phyloP scores from a whole-genome alignment of 2,329 filamentous ascomycete species.

The Esteya vermicola region DNA sequence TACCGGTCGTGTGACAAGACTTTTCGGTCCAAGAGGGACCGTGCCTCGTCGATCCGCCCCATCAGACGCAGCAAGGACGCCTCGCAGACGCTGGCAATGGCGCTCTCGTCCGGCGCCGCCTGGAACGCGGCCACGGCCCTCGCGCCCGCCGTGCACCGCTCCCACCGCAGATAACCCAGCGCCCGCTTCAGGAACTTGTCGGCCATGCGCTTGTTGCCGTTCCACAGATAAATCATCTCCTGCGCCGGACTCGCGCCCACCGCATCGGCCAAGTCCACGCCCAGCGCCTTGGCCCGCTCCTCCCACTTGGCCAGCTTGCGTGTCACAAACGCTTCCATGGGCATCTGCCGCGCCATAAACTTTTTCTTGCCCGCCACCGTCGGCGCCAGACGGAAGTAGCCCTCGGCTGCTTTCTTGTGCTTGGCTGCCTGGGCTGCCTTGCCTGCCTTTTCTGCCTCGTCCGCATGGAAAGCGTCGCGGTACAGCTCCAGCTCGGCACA shows the following conservation, averaged over 20 bases:
- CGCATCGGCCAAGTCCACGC: slow-evolving; percentile 61
- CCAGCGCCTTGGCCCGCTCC: slow-evolving; percentile 52
- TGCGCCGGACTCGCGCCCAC: slow-evolving; percentile 67
- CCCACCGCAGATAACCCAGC: slow-evolving; percentile 48
- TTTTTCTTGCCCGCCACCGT: slow-evolving; percentile 69
- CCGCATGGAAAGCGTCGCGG: slow-evolving; percentile 38
- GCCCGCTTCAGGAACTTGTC: slow-evolving; percentile 48
- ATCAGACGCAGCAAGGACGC: slow-evolving; percentile 53
- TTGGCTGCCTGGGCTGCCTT: slow-evolving; percentile 23
- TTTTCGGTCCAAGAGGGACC: slow-evolving; percentile 45
- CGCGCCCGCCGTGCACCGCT: slow-evolving; percentile 37
- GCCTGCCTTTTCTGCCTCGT: slow-evolving; percentile 10
- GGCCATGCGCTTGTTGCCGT: slow-evolving; percentile 71
- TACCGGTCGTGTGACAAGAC: slow-evolving; percentile 52
- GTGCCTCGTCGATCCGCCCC: slow-evolving; percentile 50
- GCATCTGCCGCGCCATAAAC: slow-evolving; percentile 79
- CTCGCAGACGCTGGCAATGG: slow-evolving; percentile 51
- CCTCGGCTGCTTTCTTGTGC: slow-evolving; percentile 51
- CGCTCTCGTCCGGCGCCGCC: slow-evolving; percentile 43
- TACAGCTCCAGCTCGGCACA: slow-evolving; percentile 71
- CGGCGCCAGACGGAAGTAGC: slow-evolving; percentile 58
- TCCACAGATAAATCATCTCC: slow-evolving; percentile 94
- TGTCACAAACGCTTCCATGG: slow-evolving; percentile 74
- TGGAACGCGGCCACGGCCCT: slow-evolving; percentile 29
- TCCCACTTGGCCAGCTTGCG: slow-evolving; percentile 87